Percentiles rank a stretch among this genome's conserved stretches.
Evolutionary conservation across 1,284 basidiomycete genomes (phyloP).

Genomic region (Tilletiopsis washingtonensis): DNA sequence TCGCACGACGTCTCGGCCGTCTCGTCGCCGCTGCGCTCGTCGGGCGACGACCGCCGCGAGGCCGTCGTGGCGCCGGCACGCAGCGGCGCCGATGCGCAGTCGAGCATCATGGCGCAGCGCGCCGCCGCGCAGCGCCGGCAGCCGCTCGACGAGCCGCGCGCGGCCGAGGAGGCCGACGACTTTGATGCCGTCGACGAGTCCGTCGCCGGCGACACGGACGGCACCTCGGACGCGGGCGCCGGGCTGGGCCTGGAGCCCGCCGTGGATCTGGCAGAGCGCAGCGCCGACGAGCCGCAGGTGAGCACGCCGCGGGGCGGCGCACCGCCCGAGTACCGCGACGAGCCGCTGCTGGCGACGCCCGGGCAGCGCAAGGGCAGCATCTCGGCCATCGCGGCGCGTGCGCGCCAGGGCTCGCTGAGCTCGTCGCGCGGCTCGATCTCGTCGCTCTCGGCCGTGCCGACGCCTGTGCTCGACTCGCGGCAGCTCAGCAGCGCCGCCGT

Average conservation of each 20-base stretch:
- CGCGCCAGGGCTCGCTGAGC: not conserved
- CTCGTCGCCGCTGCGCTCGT: not conserved
- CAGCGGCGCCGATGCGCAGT: constrained; percentile 9
- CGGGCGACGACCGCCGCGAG: not conserved
- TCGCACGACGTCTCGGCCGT: too few species aligned
- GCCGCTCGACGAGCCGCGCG: not conserved
- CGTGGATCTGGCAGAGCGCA: not conserved
- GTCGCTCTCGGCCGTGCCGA: too few species aligned
- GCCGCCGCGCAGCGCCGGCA: constrained; percentile 25
- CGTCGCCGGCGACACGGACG: too few species aligned
- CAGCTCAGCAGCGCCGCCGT: constrained; percentile 30
- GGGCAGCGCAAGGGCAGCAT: too few species aligned
- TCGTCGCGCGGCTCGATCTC: not conserved
- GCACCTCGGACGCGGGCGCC: too few species aligned
- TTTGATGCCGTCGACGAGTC: not conserved
- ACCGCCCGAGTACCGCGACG: too few species aligned
- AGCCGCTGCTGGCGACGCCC: too few species aligned
- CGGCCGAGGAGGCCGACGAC: not conserved
- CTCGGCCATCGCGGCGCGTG: too few species aligned
- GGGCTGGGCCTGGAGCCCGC: too few species aligned
- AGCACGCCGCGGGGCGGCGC: not conserved
- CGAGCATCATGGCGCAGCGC: constrained; percentile 36
- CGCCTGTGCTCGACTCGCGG: constrained; percentile 29
- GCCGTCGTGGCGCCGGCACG: not conserved
- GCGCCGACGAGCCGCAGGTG: not conserved